A percentile compares a stretch with the other conserved stretches of the same genome.
These are phyloP conservation scores for Zymoseptoria tritici DNA, from an alignment of 2,329 filamentous ascomycete genomes.

Conservation along the genomic window DNA sequence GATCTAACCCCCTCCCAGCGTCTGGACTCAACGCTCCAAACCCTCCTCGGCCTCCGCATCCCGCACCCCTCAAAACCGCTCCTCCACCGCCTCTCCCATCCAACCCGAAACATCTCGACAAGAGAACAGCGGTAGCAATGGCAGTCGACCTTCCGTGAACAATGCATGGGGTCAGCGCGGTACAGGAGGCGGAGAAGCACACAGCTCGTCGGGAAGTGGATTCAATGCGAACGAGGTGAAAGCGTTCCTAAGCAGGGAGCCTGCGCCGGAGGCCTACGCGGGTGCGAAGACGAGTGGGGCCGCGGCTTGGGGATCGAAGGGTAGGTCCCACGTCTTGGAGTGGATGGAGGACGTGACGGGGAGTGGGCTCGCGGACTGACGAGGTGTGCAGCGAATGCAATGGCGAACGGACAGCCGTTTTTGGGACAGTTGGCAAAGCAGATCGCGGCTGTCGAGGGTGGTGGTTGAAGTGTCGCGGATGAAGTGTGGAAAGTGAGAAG, in stretches of 20 bases:
- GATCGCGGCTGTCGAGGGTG: constrained; percentile 32
- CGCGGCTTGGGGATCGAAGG: not conserved
- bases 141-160: constrained; percentile 10
- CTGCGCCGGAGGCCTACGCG: constrained; percentile 23
- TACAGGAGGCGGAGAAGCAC: constrained; percentile 19
- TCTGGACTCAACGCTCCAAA: constrained; percentile 12
- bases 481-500: too few species aligned
- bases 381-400: constrained; percentile 24
- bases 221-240: constrained; percentile 40
- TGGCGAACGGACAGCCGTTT: constrained; percentile 37
- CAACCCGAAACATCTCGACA: constrained; percentile 4
- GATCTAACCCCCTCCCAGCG: not conserved
- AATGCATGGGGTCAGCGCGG: constrained; percentile 11
- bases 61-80: constrained; percentile 26
- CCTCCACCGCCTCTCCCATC: constrained; percentile 21
- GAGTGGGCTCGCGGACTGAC: not conserved
- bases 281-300: constrained; percentile 9
- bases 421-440: constrained; percentile 41
- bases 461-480: constrained; percentile 13
- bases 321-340: not conserved
- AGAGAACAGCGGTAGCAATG: constrained; percentile 12
- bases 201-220: constrained; percentile 25
- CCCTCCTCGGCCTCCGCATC: constrained; percentile 10
- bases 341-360: not conserved
- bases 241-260: constrained; percentile 36